A percentile compares a stretch with the other conserved stretches of the same genome.
phyloP scores from a whole-genome alignment of 768 basidiomycete genomes.

The Lactarius quietus region DNA sequence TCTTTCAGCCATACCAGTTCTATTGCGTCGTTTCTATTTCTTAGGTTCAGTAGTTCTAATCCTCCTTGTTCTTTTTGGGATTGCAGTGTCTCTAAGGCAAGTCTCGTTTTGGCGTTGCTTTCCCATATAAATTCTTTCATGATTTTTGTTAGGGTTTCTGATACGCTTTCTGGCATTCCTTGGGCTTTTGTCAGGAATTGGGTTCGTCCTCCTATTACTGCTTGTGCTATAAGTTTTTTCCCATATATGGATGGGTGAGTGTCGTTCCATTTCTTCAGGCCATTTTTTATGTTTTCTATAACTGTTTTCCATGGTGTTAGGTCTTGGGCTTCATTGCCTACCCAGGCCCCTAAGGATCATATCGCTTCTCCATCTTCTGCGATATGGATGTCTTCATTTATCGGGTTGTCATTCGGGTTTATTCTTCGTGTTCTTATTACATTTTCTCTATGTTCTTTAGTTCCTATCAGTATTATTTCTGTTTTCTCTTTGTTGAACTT shows the following conservation, averaged over 20 bases:
- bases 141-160: background rate
- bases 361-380: too few relatives aligned
- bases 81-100: background rate
- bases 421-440: background rate
- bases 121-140: background rate
- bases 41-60: slow-evolving; percentile 16
- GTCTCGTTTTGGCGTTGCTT: background rate
- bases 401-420: too few relatives aligned
- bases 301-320: too few relatives aligned
- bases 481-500: slow-evolving; percentile 44
- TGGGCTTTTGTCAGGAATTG: background rate
- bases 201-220: background rate
- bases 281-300: too few relatives aligned
- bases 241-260: too few relatives aligned
- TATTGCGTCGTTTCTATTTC: slow-evolving; percentile 16
- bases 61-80: slow-evolving; percentile 13
- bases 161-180: background rate
- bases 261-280: too few relatives aligned
- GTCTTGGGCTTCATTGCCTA: too few relatives aligned
- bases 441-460: slow-evolving; percentile 13
- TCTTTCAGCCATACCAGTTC: slow-evolving; percentile 19
- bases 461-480: slow-evolving; percentile 37
- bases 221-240: too few relatives aligned
- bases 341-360: too few relatives aligned
- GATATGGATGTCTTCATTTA: too few relatives aligned